Percentiles rank a stretch among this genome's conserved stretches.
Evolutionary conservation across 2,329 filamentous ascomycete genomes (phyloP).

Genomic region (Cladosporium sp.): DNA sequence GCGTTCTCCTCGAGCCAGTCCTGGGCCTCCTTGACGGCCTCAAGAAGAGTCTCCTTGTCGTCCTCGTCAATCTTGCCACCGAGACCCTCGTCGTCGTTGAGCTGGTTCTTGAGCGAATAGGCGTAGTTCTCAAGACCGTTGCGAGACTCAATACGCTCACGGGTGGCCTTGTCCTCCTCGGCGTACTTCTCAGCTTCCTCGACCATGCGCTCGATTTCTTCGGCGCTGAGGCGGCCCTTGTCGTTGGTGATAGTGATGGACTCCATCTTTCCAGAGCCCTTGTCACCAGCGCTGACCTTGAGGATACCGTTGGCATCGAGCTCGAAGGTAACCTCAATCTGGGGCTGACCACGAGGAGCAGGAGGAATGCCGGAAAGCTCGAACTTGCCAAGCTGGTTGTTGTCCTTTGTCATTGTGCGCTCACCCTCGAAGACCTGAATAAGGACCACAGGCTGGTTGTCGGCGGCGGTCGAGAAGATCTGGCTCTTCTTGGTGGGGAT

Average conservation of each 20-base stretch:
- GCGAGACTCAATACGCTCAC: slow-evolving; percentile 93
- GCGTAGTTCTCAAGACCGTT: slow-evolving; percentile 99
- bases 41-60: slow-evolving; percentile 94
- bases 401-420: slow-evolving; percentile 53
- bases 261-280: slow-evolving; percentile 96
- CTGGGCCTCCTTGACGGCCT: slow-evolving; percentile 93
- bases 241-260: slow-evolving; percentile 99
- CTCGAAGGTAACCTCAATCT: slow-evolving; percentile 98
- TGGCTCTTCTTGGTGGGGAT: slow-evolving; percentile 99
- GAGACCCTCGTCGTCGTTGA: slow-evolving; percentile 93
- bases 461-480: slow-evolving; percentile 94
- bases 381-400: slow-evolving; percentile 94
- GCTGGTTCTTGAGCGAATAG: slow-evolving; percentile 98
- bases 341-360: slow-evolving; percentile 91
- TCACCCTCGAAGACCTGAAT: slow-evolving; percentile 99
- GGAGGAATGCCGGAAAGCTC: slow-evolving; percentile 95
- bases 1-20: slow-evolving; percentile 98
- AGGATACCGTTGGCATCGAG: slow-evolving; percentile 98
- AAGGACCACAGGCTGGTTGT: slow-evolving; percentile 97
- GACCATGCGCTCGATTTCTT: slow-evolving; percentile 99
- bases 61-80: slow-evolving; percentile 98
- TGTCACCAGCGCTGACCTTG: slow-evolving; percentile 92
- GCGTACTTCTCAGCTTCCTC: slow-evolving; percentile 97
- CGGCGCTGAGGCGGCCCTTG: slow-evolving; percentile 93
- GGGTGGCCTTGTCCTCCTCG: slow-evolving; percentile 98